Evolutionary conservation across 2,329 filamentous ascomycete species (phyloP).

Genomic region (Pseudogymnoascus pannorum): DNA sequence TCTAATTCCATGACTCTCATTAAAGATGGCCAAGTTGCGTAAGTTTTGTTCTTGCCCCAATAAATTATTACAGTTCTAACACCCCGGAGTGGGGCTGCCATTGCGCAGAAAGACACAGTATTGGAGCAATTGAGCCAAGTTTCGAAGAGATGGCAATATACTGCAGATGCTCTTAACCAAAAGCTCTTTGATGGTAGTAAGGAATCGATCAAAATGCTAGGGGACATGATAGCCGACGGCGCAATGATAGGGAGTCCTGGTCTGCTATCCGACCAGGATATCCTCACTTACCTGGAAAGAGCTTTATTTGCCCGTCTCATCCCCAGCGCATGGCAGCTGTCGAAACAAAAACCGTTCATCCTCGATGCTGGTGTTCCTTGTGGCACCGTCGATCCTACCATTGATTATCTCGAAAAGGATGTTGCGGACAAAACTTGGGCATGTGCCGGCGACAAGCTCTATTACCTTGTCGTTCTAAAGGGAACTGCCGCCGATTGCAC

Average conservation of each 20-base stretch:
- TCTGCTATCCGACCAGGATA: not conserved
- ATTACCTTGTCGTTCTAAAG: too few species aligned
- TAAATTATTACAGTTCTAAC: too few species aligned
- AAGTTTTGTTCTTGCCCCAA: too few species aligned
- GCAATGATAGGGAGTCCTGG: not conserved
- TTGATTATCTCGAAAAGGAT: slow-evolving; percentile 11
- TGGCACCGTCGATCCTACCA: not conserved
- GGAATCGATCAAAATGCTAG: not conserved
- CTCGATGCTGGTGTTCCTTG: not conserved
- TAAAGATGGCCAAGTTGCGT: too few species aligned
- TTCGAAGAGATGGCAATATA: not conserved
- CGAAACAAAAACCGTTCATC: not conserved
- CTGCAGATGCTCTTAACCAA: not conserved
- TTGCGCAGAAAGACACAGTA: too few species aligned
- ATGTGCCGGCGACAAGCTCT: too few species aligned
- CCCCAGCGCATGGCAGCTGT: not conserved
- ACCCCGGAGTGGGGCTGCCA: too few species aligned
- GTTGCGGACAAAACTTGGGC: too few species aligned
- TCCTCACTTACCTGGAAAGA: not conserved
- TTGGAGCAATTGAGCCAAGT: too few species aligned
- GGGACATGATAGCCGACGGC: not conserved
- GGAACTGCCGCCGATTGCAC: too few species aligned
- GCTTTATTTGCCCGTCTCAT: not conserved
- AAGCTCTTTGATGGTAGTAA: not conserved
- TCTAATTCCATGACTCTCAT: too few species aligned